Evolutionary conservation across 306 rosid genomes (phyloP).

Genomic region (Myrica gale): DNA sequence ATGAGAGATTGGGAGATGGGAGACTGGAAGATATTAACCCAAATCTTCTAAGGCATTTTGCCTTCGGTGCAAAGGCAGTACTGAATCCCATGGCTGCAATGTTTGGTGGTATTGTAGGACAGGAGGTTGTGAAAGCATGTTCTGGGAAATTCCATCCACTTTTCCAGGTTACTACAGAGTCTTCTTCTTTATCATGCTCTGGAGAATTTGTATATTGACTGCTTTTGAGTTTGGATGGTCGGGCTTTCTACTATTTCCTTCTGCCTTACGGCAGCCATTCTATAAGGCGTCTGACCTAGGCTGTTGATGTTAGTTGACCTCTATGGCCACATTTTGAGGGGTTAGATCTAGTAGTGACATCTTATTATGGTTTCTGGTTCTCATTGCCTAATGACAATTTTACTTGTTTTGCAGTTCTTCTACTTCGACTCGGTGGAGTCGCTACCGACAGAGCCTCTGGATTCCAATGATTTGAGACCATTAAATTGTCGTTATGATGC

Average conservation of each 20-base stretch:
- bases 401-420: constrained; percentile 62
- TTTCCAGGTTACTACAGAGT: constrained; percentile 56
- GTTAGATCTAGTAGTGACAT: neutral
- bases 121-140: constrained; percentile 94
- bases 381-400: constrained; percentile 27
- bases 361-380: constrained; percentile 15
- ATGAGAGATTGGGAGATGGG: constrained; percentile 58
- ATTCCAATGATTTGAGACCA: constrained; percentile 72
- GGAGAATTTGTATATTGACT: neutral
- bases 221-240: neutral
- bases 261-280: neutral
- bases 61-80: constrained; percentile 92
- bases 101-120: constrained; percentile 98
- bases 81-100: constrained; percentile 97
- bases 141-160: constrained; percentile 99
- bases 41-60: constrained; percentile 68
- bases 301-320: neutral
- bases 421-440: constrained; percentile 95
- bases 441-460: constrained; percentile 80
- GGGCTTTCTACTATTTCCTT: neutral
- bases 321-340: neutral
- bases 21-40: constrained; percentile 69
- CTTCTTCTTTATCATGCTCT: constrained; percentile 1
- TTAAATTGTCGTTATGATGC: constrained; percentile 89
- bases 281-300: neutral